A percentile compares a stretch with the other conserved stretches of the same genome.
phyloP scores from a whole-genome alignment of 2,329 filamentous ascomycete genomes.

The Colletotrichum melonis region DNA sequence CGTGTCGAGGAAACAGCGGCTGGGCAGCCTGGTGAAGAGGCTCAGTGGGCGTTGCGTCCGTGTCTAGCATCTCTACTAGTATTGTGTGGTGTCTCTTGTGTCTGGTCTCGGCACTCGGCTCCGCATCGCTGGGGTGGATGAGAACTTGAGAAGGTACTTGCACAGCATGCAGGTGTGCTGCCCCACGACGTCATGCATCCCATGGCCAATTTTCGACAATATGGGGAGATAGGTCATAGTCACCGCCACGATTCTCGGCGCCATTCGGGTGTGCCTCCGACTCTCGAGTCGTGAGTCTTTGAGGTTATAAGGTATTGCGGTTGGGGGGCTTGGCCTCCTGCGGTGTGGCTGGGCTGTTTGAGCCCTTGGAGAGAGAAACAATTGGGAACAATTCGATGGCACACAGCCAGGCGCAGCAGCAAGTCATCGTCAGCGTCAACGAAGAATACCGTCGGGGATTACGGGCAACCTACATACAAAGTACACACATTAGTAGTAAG shows the following conservation, averaged over 20 bases:
- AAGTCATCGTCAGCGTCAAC: background rate
- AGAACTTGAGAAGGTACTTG: background rate
- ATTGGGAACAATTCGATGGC: background rate
- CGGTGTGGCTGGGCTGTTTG: slow-evolving; percentile 1
- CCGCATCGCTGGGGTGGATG: background rate
- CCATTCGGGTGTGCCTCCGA: slow-evolving; percentile 6
- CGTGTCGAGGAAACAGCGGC: slow-evolving; percentile 4
- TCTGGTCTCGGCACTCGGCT: slow-evolving; percentile 32
- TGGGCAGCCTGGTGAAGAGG: background rate
- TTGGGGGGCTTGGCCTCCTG: slow-evolving; percentile 3
- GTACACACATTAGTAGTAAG: too few species aligned
- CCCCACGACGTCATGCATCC: slow-evolving; percentile 30
- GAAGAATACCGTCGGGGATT: background rate
- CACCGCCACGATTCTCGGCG: slow-evolving; percentile 17
- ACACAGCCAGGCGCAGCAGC: slow-evolving; percentile 4
- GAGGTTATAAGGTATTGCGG: background rate
- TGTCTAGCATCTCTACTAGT: background rate
- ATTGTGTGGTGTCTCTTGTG: slow-evolving; percentile 3
- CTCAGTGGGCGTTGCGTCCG: slow-evolving; percentile 19
- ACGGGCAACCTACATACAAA: too few species aligned
- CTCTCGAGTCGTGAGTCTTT: background rate
- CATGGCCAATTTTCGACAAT: slow-evolving; percentile 12
- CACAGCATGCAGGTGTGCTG: background rate
- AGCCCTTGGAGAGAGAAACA: background rate
- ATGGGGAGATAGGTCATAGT: background rate